Conservation (phyloP, 768 basidiomycete species). For the Epithele typhae region DNA sequence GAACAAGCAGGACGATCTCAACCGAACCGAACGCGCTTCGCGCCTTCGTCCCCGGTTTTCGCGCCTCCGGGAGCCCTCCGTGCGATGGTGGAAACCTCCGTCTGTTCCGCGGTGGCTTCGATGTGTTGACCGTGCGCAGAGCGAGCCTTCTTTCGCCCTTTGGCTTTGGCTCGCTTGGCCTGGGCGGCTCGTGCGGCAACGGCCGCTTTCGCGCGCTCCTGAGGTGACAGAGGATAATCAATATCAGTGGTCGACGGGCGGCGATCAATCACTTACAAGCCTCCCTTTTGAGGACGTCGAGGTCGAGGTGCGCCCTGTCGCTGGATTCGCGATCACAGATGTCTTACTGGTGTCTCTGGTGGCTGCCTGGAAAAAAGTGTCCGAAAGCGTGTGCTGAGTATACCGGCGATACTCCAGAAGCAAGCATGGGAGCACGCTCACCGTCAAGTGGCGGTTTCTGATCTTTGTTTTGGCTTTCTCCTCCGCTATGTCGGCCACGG, state of each 20-base stretch:
- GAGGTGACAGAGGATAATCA: not conserved
- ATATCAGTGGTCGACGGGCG: not conserved
- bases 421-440: constrained; percentile 6
- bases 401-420: constrained; percentile 1
- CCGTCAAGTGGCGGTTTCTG: constrained; percentile 11
- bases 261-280: constrained; percentile 14
- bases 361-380: too few species aligned
- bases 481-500: constrained; percentile 17
- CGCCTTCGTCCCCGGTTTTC: too few species aligned
- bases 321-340: too few species aligned
- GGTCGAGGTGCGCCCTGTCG: not conserved
- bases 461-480: constrained; percentile 14
- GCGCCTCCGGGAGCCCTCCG: too few species aligned
- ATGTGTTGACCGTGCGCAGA: too few species aligned
- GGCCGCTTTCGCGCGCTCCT: constrained; percentile 21
- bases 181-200: constrained; percentile 15
- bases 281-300: constrained; percentile 13
- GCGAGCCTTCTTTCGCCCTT: constrained; percentile 7
- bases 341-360: too few species aligned
- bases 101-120: too few species aligned
- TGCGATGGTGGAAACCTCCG: too few species aligned
- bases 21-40: too few species aligned
- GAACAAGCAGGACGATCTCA: too few species aligned
- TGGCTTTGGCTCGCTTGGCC: constrained; percentile 20
- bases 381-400: not conserved